These are phyloP conservation scores for Clonostachys byssicola DNA, from an alignment of 2,329 filamentous ascomycete genomes.

Conservation along the genomic window DNA sequence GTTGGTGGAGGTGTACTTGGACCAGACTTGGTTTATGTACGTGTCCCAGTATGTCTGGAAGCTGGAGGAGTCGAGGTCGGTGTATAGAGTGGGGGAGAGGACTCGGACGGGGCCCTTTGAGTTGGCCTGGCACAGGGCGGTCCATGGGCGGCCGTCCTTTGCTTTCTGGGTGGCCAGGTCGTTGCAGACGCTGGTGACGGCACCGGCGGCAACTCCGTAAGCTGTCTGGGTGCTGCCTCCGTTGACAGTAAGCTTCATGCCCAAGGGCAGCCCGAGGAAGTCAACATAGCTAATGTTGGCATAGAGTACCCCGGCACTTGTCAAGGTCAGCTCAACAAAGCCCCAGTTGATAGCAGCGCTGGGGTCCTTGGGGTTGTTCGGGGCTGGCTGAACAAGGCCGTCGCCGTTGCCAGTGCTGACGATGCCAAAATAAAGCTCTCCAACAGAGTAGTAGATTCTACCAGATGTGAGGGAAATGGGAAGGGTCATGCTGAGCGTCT, in stretches of 20 bases:
- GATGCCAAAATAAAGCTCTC: conserved; percentile 58
- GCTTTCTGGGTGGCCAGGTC: conserved; percentile 37
- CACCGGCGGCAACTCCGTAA: conserved; percentile 41
- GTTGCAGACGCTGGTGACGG: conserved; percentile 11
- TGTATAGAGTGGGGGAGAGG: conserved; percentile 47
- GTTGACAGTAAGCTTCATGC: conserved; percentile 45
- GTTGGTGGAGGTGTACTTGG: conserved; percentile 34
- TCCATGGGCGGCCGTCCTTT: conserved; percentile 45
- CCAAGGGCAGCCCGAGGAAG: conserved; percentile 65
- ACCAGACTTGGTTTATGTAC: conserved; percentile 49
- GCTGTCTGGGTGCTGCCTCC: conserved; percentile 34
- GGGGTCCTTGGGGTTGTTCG: conserved; percentile 59
- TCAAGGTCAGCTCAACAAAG: conserved; percentile 64
- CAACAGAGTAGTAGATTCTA: conserved; percentile 67
- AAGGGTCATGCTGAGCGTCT: conserved; percentile 56
- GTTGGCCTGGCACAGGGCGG: conserved; percentile 40
- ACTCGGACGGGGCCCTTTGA: conserved; percentile 39
- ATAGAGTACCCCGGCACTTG: conserved; percentile 56
- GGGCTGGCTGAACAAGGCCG: conserved; percentile 70
- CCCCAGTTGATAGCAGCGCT: conserved; percentile 61
- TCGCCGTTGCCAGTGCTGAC: conserved; percentile 65
- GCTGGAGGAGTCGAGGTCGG: conserved; percentile 33
- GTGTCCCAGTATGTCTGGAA: conserved; percentile 45
- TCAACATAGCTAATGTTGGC: conserved; percentile 73
- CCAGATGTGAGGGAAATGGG: conserved; percentile 63